Evolutionary conservation across 2,329 filamentous ascomycete genomes (phyloP).

Genomic region (Hymenoscyphus fructigenus): DNA sequence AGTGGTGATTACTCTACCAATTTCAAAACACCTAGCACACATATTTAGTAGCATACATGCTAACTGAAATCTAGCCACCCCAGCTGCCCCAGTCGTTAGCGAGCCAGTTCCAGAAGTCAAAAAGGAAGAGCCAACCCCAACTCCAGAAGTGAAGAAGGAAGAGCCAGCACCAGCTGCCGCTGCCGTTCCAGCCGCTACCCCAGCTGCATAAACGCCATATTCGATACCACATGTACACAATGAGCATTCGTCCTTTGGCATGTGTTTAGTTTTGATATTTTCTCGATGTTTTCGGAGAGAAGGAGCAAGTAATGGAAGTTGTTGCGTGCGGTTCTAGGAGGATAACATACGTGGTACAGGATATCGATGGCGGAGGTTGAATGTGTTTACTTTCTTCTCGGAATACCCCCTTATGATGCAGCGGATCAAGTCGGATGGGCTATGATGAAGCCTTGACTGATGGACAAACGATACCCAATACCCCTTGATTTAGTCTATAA

Average conservation of each 20-base stretch:
- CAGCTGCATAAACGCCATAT: slow-evolving; percentile 20
- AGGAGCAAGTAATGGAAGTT: slow-evolving; percentile 30
- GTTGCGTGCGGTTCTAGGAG: slow-evolving; percentile 14
- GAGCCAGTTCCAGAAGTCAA: slow-evolving; percentile 7
- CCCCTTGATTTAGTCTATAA: slow-evolving; percentile 33
- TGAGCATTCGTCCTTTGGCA: slow-evolving; percentile 14
- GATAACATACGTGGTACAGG: slow-evolving; percentile 19
- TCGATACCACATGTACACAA: slow-evolving; percentile 1
- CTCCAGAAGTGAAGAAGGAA: slow-evolving; percentile 20
- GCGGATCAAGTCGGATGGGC: slow-evolving; percentile 24
- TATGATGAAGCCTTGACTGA: slow-evolving; percentile 23
- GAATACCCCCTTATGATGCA: slow-evolving; percentile 30
- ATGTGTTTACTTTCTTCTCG: slow-evolving; percentile 23
- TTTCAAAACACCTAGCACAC: not conserved
- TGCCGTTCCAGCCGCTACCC: slow-evolving; percentile 13
- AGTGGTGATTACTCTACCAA: not conserved
- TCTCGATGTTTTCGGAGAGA: slow-evolving; percentile 21
- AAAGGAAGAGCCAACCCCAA: slow-evolving; percentile 15
- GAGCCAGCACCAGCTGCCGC: slow-evolving; percentile 15
- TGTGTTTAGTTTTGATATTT: slow-evolving; percentile 7
- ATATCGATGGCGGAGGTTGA: slow-evolving; percentile 22
- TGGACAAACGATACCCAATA: slow-evolving; percentile 34
- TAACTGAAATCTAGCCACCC: slow-evolving; percentile 10
- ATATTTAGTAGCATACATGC: not conserved
- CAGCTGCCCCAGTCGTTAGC: slow-evolving; percentile 19